phyloP scores from a whole-genome alignment of 805 yeast genomes.

The Spathaspora arborariae region DNA sequence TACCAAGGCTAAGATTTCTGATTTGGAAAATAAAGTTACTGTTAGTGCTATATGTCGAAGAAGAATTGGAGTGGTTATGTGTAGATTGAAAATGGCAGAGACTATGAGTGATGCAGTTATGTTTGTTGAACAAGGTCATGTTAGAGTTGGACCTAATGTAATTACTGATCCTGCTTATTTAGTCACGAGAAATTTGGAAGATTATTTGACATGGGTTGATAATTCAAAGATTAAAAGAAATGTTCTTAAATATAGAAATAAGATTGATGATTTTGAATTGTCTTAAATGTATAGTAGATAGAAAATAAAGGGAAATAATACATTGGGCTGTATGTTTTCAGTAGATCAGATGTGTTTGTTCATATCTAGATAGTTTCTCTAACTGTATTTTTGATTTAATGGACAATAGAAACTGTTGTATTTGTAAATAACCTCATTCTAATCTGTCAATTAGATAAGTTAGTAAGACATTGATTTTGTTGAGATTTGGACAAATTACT shows the following conservation, averaged over 20 bases:
- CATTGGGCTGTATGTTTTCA: neutral
- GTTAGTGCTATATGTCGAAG: slow-evolving; percentile 92
- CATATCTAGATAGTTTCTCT: no score
- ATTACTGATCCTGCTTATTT: slow-evolving; percentile 94
- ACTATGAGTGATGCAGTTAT: slow-evolving; percentile 84
- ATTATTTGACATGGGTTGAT: slow-evolving; percentile 97
- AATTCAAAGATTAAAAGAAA: slow-evolving; percentile 88
- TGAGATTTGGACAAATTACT: no score
- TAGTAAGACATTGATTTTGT: no score
- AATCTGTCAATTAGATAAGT: no score
- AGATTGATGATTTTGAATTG: slow-evolving; percentile 57
- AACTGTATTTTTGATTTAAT: no score
- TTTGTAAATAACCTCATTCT: no score
- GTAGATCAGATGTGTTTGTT: no score
- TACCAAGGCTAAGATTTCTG: slow-evolving; percentile 86
- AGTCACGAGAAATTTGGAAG: slow-evolving; percentile 92
- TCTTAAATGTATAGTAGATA: slow-evolving; percentile 18
- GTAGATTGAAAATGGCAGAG: slow-evolving; percentile 90
- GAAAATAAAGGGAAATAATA: slow-evolving; percentile 1
- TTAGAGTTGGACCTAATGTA: slow-evolving; percentile 93
- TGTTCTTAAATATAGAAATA: slow-evolving; percentile 80
- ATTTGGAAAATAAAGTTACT: slow-evolving; percentile 84
- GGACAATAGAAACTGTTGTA: no score
- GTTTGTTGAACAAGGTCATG: slow-evolving; percentile 95
- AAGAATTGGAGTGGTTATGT: slow-evolving; percentile 92